Conservation (phyloP, 768 basidiomycete species). For the Mycena maculata region DNA sequence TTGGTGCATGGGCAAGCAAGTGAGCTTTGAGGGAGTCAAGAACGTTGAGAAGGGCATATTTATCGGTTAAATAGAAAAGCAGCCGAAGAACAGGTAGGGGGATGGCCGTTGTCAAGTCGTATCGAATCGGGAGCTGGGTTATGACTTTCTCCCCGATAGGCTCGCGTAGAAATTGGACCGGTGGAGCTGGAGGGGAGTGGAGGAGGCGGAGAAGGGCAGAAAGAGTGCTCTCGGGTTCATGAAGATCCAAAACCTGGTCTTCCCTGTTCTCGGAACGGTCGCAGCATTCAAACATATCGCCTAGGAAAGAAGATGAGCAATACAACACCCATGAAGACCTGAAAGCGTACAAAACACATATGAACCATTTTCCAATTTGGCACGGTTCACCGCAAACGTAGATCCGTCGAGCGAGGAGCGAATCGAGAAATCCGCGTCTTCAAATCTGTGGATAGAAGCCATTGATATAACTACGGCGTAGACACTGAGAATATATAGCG, state of each 20-base stretch:
- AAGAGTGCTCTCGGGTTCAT: constrained; percentile 63
- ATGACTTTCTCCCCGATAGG: constrained; percentile 43
- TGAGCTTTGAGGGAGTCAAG: constrained; percentile 60
- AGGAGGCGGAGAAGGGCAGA: constrained; percentile 66
- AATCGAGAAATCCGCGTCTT: constrained; percentile 66
- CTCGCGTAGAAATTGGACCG: constrained; percentile 45
- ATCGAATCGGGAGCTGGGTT: constrained; percentile 46
- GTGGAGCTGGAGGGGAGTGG: constrained; percentile 64
- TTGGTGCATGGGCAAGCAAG: constrained; percentile 63
- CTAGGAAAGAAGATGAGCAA: constrained; percentile 49
- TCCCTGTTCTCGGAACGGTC: constrained; percentile 47
- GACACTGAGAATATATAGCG: constrained; percentile 14
- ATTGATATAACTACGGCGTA: constrained; percentile 4
- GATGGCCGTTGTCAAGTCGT: constrained; percentile 61
- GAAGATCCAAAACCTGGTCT: constrained; percentile 58
- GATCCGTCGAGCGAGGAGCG: constrained; percentile 64
- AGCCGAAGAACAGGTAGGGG: constrained; percentile 73
- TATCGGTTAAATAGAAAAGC: constrained; percentile 71
- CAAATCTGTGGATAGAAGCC: constrained; percentile 43
- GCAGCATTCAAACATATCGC: constrained; percentile 77
- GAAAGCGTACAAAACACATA: constrained; percentile 70
- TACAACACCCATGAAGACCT: constrained; percentile 6
- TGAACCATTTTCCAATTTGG: constrained; percentile 60
- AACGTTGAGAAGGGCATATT: constrained; percentile 65
- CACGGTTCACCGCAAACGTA: constrained; percentile 61